These are phyloP conservation scores for Aquilaria sinensis DNA, from an alignment of 345 rosid genomes.

Conservation along the genomic window DNA sequence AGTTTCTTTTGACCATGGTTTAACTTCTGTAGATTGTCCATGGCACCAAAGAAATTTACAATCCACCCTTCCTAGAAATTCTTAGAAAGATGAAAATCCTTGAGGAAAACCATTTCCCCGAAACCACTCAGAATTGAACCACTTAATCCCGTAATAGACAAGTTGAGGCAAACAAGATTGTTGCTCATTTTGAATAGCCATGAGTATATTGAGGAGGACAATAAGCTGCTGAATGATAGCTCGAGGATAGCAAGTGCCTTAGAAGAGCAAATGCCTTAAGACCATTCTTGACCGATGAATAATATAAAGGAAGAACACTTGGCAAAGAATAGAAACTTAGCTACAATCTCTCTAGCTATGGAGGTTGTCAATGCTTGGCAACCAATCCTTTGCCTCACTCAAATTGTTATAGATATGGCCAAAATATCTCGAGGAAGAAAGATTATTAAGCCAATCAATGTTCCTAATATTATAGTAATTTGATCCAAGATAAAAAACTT, in stretches of 20 bases:
- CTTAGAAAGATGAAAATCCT: neutral
- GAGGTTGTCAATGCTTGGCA: neutral
- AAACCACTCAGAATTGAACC: neutral
- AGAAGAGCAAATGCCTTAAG: no score
- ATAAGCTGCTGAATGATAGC: slow-evolving; percentile 4
- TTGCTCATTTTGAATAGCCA: slow-evolving; percentile 15
- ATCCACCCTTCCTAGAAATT: neutral
- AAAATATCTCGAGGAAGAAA: no score
- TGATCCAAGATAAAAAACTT: no score
- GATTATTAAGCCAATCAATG: no score
- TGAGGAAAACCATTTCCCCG: neutral
- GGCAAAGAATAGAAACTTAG: neutral
- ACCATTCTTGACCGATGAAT: slow-evolving; percentile 3
- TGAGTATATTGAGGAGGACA: neutral
- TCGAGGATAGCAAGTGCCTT: slow-evolving; percentile 5
- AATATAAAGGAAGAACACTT: no score
- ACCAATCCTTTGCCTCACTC: neutral
- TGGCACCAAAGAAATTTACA: neutral
- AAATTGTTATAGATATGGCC: neutral
- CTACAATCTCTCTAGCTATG: neutral
- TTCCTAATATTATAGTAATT: no score
- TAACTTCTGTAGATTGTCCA: neutral
- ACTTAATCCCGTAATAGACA: neutral
- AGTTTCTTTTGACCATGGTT: neutral
- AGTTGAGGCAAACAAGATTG: slow-evolving; percentile 7